Evolutionary conservation across 2,329 filamentous ascomycete species (phyloP), one percentile per base, ranked within the genome.

Genomic region (Seiridium unicorne): DNA sequence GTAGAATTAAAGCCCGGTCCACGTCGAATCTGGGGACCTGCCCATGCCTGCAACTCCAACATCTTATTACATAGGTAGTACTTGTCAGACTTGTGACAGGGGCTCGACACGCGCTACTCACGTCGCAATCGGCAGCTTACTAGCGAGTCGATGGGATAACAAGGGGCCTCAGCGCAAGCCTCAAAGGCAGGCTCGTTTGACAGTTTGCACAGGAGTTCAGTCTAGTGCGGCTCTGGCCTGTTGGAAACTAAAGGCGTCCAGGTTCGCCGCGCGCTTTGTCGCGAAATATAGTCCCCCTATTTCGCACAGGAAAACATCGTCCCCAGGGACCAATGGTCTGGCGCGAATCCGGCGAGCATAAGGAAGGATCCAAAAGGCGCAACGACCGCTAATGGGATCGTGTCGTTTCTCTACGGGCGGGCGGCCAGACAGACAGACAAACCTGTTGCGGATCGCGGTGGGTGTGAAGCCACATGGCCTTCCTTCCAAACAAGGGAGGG

Each of bases 311-410:
- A 57, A 46, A 26, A 31, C 36, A n/a, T 18, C 10, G 9, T 10
- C 10, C 38, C 44, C 47, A 13, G 10, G 34, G 11, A 46, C 40
- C 54, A 47, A 57, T 44, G 13, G 18, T 34, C 32, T 9, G 4
- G 4, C 44, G 13, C 42, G 9, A 38, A 47, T 32, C 26, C 11
- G 5, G 7, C n/a, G 35, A 26, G 57, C 47, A 59, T 59, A 38
- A 53, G 34, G 40, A 46, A 47, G 57, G 47, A 51, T 46, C 38
- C 26, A 53, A 26, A 26, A 46, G 47, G 57, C 57, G 47, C 57
- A 53, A 53, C 47, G 47, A 35, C 47, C 47, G 53, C 57, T 44
- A 54, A 54, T 59, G 38, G 34, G 49, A 59, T 44, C 31, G 5
- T 44, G 26, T 44, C 31, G 8, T 32, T n/a, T 38, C 7, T 10